Percentiles rank a stretch among this genome's conserved stretches.
These are phyloP conservation scores for Blastobotrys arbuscula DNA, from an alignment of 1,139 yeast species.

Conservation along the genomic window DNA sequence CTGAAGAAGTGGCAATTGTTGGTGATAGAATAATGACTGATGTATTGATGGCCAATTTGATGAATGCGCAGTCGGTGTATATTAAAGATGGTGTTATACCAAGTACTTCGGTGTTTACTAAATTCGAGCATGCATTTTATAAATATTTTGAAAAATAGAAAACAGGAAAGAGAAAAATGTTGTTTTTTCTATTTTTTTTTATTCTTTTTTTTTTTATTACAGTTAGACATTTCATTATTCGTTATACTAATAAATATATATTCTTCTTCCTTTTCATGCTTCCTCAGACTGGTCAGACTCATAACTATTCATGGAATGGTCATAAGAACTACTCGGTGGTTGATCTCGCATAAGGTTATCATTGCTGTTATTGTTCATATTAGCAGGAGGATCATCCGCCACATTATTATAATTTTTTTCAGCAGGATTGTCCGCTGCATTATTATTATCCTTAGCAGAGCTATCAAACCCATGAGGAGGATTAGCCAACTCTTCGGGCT, in stretches of 20 bases:
- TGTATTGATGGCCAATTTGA: slow-evolving; percentile 85
- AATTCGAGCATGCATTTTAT: slow-evolving; percentile 31
- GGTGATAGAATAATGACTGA: slow-evolving; percentile 93
- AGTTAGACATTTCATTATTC: not conserved
- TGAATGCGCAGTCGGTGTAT: slow-evolving; percentile 90
- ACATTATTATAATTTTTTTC: not conserved
- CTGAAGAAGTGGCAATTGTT: slow-evolving; percentile 70
- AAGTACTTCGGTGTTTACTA: slow-evolving; percentile 43
- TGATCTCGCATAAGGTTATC: too few relatives aligned
- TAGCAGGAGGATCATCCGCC: not conserved
- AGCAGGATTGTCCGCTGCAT: not conserved
- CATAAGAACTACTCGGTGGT: too few relatives aligned
- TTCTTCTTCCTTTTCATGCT: too few relatives aligned
- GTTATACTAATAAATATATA: too few relatives aligned
- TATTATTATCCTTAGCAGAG: not conserved
- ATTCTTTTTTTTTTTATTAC: not conserved
- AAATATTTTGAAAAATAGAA: slow-evolving; percentile 5
- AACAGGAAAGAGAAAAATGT: not conserved
- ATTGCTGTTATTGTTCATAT: not conserved
- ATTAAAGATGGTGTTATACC: slow-evolving; percentile 66
- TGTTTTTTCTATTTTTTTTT: not conserved
- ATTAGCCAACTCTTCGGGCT: slow-evolving; percentile 14
- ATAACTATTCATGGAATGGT: too few relatives aligned
- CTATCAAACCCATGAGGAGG: not conserved
- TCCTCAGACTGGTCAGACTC: too few relatives aligned